Evolutionary conservation across 2,329 filamentous ascomycete species (phyloP).

Genomic region (Cladosporium sp.): DNA sequence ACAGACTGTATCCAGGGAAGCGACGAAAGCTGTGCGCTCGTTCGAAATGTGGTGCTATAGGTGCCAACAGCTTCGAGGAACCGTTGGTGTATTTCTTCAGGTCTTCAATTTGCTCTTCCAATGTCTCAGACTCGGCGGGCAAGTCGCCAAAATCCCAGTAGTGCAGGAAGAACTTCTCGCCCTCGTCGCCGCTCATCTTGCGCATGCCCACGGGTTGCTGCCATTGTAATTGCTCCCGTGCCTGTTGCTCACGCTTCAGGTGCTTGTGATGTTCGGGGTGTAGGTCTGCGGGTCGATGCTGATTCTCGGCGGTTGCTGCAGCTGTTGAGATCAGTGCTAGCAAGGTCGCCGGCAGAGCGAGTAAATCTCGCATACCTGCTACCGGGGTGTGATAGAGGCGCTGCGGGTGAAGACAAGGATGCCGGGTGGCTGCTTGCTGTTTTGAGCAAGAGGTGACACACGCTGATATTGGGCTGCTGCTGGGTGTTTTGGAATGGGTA

Average conservation of each 20-base stretch:
- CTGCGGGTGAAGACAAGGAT: constrained; percentile 11
- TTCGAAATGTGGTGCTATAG: constrained; percentile 9
- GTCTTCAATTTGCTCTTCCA: neutral
- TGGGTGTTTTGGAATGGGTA: neutral
- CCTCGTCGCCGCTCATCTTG: constrained; percentile 66
- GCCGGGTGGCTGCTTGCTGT: constrained; percentile 2
- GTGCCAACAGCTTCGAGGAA: constrained; percentile 9
- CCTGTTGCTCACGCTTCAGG: constrained; percentile 38
- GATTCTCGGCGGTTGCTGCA: constrained; percentile 31
- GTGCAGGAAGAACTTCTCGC: constrained; percentile 68
- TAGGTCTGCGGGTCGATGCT: constrained; percentile 43
- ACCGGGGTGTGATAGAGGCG: neutral
- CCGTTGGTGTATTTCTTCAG: neutral
- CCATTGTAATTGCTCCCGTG: constrained; percentile 35
- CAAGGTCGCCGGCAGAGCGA: constrained; percentile 25
- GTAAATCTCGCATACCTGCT: constrained; percentile 21
- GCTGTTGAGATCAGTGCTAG: constrained; percentile 18
- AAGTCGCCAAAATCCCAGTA: constrained; percentile 51
- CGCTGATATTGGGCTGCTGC: neutral
- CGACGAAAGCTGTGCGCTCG: constrained; percentile 1
- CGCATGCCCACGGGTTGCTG: constrained; percentile 58
- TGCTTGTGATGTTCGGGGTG: constrained; percentile 44
- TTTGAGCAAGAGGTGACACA: constrained; percentile 3
- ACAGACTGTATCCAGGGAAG: constrained; percentile 29
- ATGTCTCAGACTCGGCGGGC: neutral